Conservation (phyloP, 768 basidiomycete genomes). For the Cubamyces lactineus region DNA sequence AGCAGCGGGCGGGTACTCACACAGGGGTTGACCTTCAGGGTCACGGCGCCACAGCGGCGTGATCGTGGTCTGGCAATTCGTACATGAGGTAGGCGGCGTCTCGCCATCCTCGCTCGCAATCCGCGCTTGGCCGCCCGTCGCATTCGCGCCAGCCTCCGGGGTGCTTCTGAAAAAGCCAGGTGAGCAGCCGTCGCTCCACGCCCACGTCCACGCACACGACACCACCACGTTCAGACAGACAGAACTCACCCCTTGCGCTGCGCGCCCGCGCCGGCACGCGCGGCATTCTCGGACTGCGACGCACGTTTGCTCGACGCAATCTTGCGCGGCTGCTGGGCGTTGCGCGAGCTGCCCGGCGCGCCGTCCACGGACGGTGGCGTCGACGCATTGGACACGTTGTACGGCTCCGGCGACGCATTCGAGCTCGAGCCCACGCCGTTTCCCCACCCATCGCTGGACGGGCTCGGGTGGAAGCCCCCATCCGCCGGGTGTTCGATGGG, state of each 20-base stretch:
- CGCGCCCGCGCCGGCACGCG: slow-evolving; percentile 17
- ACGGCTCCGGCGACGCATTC: slow-evolving; percentile 76
- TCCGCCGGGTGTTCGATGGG: slow-evolving; percentile 48
- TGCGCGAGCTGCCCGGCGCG: slow-evolving; percentile 34
- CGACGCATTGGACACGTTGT: slow-evolving; percentile 68
- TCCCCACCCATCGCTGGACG: slow-evolving; percentile 82
- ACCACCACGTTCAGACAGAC: no score
- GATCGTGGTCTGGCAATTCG: slow-evolving; percentile 94
- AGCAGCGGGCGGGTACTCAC: slow-evolving; percentile 47
- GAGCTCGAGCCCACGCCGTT: slow-evolving; percentile 69
- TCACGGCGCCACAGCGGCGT: slow-evolving; percentile 93
- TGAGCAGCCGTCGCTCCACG: neutral
- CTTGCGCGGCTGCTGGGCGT: slow-evolving; percentile 50
- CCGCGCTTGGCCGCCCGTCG: slow-evolving; percentile 36
- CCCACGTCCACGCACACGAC: no score
- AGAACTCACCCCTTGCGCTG: slow-evolving; percentile 52
- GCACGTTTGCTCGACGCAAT: slow-evolving; percentile 68
- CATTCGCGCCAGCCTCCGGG: slow-evolving; percentile 50
- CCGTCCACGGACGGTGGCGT: slow-evolving; percentile 73
- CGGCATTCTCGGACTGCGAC: slow-evolving; percentile 47
- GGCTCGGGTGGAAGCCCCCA: slow-evolving; percentile 68
- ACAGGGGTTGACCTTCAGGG: slow-evolving; percentile 90
- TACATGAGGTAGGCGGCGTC: slow-evolving; percentile 79
- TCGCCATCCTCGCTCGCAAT: slow-evolving; percentile 65
- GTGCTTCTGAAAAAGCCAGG: slow-evolving; percentile 51